Conservation (phyloP, 768 basidiomycete genomes). For the Russula vinacea region DNA sequence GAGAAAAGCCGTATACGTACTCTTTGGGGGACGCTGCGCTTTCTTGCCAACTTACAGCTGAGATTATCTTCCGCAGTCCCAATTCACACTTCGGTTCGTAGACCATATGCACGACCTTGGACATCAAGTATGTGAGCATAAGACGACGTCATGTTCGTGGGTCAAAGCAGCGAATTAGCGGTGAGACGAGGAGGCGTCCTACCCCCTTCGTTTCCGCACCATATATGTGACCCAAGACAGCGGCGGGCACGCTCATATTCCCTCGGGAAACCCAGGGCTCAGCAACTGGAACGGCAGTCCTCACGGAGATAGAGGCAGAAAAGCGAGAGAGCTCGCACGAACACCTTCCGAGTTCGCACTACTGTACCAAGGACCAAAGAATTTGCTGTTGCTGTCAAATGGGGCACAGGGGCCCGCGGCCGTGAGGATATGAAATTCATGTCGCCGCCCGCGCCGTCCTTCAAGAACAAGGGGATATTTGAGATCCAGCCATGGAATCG, state of each 20-base stretch:
- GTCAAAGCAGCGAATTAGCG: slow-evolving; percentile 54
- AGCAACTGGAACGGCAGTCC: no score
- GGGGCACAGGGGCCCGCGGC: no score
- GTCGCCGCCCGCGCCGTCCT: background rate
- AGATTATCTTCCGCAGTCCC: no score
- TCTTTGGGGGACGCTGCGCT: no score
- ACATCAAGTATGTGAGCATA: background rate
- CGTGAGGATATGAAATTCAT: no score
- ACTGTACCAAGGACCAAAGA: background rate
- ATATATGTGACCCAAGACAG: slow-evolving; percentile 48
- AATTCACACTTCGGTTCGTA: no score
- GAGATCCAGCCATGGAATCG: background rate
- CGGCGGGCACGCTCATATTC: no score
- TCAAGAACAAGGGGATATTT: background rate
- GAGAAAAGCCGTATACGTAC: no score
- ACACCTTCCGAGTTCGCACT: no score
- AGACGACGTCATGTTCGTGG: slow-evolving; percentile 39
- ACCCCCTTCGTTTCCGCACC: no score
- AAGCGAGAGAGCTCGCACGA: background rate
- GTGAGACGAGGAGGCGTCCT: slow-evolving; percentile 51
- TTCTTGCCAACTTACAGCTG: no score
- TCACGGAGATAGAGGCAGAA: background rate
- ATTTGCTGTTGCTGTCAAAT: background rate
- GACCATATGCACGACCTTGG: no score
- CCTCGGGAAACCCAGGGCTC: slow-evolving; percentile 72